Conservation (phyloP, 169 alveolate species). For the Perkinsus chesapeaki region DNA sequence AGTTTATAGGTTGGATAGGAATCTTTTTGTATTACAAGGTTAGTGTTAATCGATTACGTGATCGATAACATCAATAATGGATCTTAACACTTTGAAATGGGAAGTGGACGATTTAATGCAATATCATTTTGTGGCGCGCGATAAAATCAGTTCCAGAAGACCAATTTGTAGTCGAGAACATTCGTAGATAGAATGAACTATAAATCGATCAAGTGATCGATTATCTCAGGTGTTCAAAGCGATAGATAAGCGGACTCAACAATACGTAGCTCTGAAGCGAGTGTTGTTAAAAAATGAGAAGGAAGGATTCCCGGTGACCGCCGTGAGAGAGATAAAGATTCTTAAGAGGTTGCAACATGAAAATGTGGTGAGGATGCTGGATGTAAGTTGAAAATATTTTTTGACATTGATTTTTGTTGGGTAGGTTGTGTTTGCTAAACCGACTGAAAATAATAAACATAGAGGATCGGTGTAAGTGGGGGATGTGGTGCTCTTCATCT, state of each 20-base stretch:
- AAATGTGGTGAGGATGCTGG: constrained; percentile 54
- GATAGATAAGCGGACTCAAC: constrained; percentile 22
- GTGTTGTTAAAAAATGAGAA: constrained; percentile 55
- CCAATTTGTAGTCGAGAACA: too few relatives aligned
- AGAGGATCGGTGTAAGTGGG: neutral
- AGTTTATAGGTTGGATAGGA: too few relatives aligned
- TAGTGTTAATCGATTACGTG: too few relatives aligned
- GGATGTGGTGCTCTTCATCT: neutral
- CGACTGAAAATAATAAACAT: constrained; percentile 30
- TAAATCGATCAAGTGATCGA: neutral
- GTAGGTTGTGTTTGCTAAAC: constrained; percentile 46
- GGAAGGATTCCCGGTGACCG: constrained; percentile 80
- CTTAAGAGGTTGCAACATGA: constrained; percentile 58
- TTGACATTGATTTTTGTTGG: neutral
- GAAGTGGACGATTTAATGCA: too few relatives aligned
- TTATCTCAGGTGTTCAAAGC: constrained; percentile 39
- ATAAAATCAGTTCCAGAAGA: too few relatives aligned
- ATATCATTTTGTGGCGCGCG: too few relatives aligned
- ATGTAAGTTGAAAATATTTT: constrained; percentile 30
- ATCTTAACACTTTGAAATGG: too few relatives aligned
- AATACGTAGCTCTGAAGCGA: constrained; percentile 46
- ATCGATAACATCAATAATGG: too few relatives aligned
- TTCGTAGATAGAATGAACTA: too few relatives aligned
- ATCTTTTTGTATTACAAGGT: too few relatives aligned
- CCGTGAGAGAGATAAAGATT: constrained; percentile 66